phyloP scores from a whole-genome alignment of 73 alveolate species.

The Breviolum minutum region DNA sequence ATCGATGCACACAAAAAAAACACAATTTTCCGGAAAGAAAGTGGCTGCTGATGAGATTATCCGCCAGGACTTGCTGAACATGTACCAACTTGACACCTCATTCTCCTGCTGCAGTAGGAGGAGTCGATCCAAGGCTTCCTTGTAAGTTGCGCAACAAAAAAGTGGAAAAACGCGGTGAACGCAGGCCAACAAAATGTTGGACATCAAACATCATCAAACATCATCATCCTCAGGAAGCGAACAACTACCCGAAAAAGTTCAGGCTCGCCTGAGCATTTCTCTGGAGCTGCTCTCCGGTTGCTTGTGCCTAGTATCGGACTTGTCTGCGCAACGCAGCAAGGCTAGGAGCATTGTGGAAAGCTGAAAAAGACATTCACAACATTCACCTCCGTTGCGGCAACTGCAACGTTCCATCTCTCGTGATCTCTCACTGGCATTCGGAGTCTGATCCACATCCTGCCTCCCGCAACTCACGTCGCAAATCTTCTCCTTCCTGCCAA shows the following conservation, averaged over 20 bases:
- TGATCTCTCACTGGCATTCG: neutral
- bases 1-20: no score
- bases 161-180: no score
- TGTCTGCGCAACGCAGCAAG: no score
- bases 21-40: neutral
- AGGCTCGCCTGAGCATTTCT: constrained; percentile 16
- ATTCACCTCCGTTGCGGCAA: neutral
- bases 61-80: neutral
- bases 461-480: constrained; percentile 52
- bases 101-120: constrained; percentile 9
- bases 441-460: neutral
- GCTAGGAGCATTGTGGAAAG: neutral
- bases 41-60: neutral
- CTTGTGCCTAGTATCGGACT: constrained; percentile 2
- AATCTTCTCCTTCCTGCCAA: constrained; percentile 52
- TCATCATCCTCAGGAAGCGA: neutral
- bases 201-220: no score
- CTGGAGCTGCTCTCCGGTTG: constrained; percentile 30
- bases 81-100: neutral
- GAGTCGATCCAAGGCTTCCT: constrained; percentile 43
- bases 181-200: no score
- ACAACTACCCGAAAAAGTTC: neutral
- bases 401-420: neutral
- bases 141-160: no score
- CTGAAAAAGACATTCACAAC: neutral